These are phyloP conservation scores for Salvia hispanica DNA, from an alignment of 257 asterid species.

Conservation along the genomic window DNA sequence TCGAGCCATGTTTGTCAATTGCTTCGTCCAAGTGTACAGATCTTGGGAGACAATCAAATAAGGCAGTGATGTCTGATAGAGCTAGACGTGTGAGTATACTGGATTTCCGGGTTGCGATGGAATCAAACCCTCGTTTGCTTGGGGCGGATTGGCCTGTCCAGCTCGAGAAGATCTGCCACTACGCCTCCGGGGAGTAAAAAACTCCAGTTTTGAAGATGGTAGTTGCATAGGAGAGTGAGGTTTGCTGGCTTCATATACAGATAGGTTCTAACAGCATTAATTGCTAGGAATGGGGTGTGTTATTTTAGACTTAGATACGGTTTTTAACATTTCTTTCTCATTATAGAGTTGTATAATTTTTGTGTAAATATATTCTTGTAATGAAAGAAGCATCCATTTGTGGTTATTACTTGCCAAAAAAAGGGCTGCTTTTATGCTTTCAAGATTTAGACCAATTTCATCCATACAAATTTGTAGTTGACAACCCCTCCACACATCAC, in stretches of 20 bases:
- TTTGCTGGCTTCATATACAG: constrained; percentile 44
- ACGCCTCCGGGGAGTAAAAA: constrained; percentile 38
- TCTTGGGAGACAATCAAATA: background rate
- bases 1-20: constrained; percentile 64
- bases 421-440: too few relatives aligned
- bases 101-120: constrained; percentile 82
- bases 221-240: constrained; percentile 11
- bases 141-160: constrained; percentile 77
- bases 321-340: too few relatives aligned
- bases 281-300: constrained; percentile 24
- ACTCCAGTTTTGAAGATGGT: constrained; percentile 22
- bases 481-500: too few relatives aligned
- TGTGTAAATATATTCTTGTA: constrained; percentile 31
- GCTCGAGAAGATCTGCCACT: constrained; percentile 64
- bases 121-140: constrained; percentile 62
- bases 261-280: constrained; percentile 40
- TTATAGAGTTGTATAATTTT: constrained; percentile 21
- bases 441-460: background rate
- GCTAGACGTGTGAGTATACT: constrained; percentile 38
- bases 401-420: background rate
- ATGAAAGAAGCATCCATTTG: constrained; percentile 20
- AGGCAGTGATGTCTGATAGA: constrained; percentile 31
- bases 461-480: background rate
- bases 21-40: constrained; percentile 29
- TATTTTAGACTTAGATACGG: background rate